Evolutionary conservation across 306 rosid genomes (phyloP).

Genomic region (Castanea mollissima): DNA sequence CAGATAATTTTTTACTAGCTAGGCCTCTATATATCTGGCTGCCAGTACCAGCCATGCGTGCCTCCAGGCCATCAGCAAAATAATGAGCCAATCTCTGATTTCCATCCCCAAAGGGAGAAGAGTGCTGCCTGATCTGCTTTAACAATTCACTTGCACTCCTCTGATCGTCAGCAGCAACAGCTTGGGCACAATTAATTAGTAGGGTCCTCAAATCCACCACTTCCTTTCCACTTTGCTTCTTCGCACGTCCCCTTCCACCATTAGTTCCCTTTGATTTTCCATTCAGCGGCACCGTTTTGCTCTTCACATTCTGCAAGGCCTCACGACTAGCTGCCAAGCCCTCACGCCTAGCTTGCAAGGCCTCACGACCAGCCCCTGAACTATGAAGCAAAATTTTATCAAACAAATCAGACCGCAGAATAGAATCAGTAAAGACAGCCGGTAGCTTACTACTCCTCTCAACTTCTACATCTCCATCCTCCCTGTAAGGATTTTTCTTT

Average conservation of each 20-base stretch:
- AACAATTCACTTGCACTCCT: constrained; percentile 65
- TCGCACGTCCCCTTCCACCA: constrained; percentile 61
- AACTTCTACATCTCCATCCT: constrained; percentile 55
- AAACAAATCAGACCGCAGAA: constrained; percentile 53
- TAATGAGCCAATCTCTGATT: constrained; percentile 82
- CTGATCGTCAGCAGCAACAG: constrained; percentile 90
- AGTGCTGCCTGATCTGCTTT: constrained; percentile 70
- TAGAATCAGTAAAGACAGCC: constrained; percentile 64
- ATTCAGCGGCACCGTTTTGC: constrained; percentile 29
- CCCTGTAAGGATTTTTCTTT: constrained; percentile 52
- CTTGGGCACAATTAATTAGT: constrained; percentile 77
- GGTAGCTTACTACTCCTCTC: constrained; percentile 76
- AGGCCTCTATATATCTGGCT: constrained; percentile 92
- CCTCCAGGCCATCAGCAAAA: constrained; percentile 93
- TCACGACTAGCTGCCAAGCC: constrained; percentile 55
- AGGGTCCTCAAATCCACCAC: constrained; percentile 91
- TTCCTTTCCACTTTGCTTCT: constrained; percentile 62
- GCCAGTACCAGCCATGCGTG: constrained; percentile 96
- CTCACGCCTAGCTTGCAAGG: constrained; percentile 45
- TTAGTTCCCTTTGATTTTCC: constrained; percentile 46
- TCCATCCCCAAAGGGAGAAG: constrained; percentile 78
- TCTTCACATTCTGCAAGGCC: constrained; percentile 47
- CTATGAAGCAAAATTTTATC: constrained; percentile 65
- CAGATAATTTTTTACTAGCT: constrained; percentile 60
- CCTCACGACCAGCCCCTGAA: constrained; percentile 42